Base-by-base conservation (phyloP, 1,139 yeast species). In the Kurtzmaniella quercitrusa region DNA sequence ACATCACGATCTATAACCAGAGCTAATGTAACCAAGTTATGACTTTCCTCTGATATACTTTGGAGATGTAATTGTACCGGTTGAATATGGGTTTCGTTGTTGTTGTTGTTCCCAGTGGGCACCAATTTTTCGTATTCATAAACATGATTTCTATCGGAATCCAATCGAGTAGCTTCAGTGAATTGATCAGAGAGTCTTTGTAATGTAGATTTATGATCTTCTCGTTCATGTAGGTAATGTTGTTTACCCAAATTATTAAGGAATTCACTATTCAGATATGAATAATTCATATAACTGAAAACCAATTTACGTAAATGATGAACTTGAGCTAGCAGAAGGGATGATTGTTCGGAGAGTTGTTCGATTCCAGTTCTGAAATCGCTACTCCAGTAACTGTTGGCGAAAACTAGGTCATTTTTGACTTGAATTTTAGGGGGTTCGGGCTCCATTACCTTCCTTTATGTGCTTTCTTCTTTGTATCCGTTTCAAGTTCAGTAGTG, bases 261-360 rank as follows among this genome's bases (percentile, higher is more conserved):
- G 42, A 50, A 59, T 46, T 65, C 73, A 41, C 76, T 63, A 49
- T 68, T 71, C 40, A 67, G 56, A 48, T 67, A 65, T 52, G 56
- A 63, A 52, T 66, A 66, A 47, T 60, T 66, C 65, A 72, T 65
- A 48, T 67, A 67, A 44, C 55, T 61, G 50, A 68, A 66, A 38
- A 71, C 70, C 50, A 73, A 59, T 44, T 60, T 65, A 21, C 75
- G 59, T 21, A 72, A 59, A 39, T 72, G 77, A 49, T 73, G 77
- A 9, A 71, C 54, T 53, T 73, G 78, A 23, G 56, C 55, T 25
- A 73, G 52, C 11, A 76, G 70, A 23, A 60, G 54, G 16, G 52
- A 47, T 21, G 67, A 59, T 49, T 72, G 77, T 2, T 50, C 47
- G 16, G 60, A 53, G 34, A 73, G 52, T 38, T 50, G 54, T 25